A percentile compares a stretch with the other conserved stretches of the same genome.
phyloP scores from a whole-genome alignment of 2,329 filamentous ascomycete species.

The Xylaria sp. region DNA sequence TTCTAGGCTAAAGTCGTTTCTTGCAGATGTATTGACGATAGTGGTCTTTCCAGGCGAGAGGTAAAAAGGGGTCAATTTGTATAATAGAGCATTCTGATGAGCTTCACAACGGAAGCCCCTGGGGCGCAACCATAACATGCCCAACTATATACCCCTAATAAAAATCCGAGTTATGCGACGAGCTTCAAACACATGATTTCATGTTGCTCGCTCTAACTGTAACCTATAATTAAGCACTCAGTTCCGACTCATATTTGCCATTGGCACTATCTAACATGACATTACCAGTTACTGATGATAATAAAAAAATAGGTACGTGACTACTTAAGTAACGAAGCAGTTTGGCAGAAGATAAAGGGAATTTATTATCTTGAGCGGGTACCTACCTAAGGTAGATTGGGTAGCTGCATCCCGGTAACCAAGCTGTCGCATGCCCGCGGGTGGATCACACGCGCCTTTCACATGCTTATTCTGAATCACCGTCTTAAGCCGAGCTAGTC shows the following conservation, averaged over 20 bases:
- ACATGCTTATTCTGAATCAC: slow-evolving; percentile 29
- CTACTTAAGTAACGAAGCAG: too few species aligned
- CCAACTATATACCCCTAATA: slow-evolving; percentile 16
- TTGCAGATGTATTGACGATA: background rate
- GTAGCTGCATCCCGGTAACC: background rate
- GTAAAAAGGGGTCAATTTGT: slow-evolving; percentile 14
- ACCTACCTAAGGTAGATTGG: background rate
- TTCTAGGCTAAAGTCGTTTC: background rate
- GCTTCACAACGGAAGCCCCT: background rate
- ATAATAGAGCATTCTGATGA: slow-evolving; percentile 18
- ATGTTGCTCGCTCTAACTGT: background rate
- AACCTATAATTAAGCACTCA: background rate
- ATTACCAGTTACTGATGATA: too few species aligned
- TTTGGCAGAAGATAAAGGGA: too few species aligned
- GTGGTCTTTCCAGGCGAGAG: background rate
- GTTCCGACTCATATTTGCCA: background rate
- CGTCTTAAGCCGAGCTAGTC: slow-evolving; percentile 27
- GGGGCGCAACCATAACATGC: background rate
- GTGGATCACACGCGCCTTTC: slow-evolving; percentile 32
- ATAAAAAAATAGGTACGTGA: too few species aligned
- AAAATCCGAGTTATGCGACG: background rate
- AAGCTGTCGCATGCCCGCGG: slow-evolving; percentile 5
- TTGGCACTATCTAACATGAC: too few species aligned
- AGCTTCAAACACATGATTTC: background rate
- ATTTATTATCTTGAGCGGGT: background rate